Conservation (phyloP, 139 green algal genomes). For the Coccomyxa sp. region DNA sequence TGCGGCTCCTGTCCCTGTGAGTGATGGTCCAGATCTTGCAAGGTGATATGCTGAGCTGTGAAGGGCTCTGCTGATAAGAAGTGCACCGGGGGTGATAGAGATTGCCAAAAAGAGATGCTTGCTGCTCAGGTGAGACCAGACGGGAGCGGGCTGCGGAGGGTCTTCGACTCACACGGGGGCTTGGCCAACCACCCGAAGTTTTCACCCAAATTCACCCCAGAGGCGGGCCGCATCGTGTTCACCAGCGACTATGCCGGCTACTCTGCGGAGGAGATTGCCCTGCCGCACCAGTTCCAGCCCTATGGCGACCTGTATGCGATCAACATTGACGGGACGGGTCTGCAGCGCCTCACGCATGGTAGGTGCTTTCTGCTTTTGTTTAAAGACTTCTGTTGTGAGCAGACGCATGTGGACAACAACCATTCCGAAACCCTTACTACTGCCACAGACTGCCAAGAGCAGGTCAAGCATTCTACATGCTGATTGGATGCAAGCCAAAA, state of each 20-base stretch:
- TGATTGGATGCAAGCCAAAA: too few relatives aligned
- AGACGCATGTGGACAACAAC: too few relatives aligned
- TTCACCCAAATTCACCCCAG: neutral
- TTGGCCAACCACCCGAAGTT: neutral
- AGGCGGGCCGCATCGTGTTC: neutral
- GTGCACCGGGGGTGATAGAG: neutral
- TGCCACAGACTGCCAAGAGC: too few relatives aligned
- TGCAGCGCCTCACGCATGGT: conserved; percentile 1
- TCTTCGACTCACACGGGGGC: neutral
- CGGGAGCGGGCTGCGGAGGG: neutral
- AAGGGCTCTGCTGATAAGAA: neutral
- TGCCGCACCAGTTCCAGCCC: neutral
- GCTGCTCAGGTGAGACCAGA: neutral
- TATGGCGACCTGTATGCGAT: neutral
- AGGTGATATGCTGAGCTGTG: neutral
- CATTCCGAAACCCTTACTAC: too few relatives aligned
- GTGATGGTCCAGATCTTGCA: too few relatives aligned
- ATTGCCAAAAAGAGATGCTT: too few relatives aligned
- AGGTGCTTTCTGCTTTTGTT: neutral
- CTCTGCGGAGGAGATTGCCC: neutral
- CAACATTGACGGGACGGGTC: neutral
- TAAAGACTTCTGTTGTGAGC: too few relatives aligned
- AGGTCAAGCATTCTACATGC: too few relatives aligned
- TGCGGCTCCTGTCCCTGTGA: too few relatives aligned
- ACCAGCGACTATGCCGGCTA: conserved; percentile 3